phyloP scores from a whole-genome alignment of 169 alveolate species.

The Eimeria falciformis region DNA sequence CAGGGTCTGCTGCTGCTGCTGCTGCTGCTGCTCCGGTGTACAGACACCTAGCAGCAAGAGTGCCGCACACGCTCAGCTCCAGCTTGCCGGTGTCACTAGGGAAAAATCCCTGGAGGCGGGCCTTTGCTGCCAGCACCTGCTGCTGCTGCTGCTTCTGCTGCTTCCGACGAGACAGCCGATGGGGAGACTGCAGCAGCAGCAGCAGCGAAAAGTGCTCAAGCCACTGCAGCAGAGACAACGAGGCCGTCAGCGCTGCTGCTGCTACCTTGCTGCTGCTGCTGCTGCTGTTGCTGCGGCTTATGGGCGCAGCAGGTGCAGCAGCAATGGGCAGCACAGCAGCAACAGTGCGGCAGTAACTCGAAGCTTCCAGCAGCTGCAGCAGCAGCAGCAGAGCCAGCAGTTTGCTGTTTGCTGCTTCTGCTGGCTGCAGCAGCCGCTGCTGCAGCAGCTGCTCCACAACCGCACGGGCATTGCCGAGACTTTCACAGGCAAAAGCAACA shows the following conservation, averaged over 20 bases:
- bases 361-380: constrained; percentile 34
- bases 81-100: neutral
- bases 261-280: constrained; percentile 19
- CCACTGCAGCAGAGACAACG: constrained; percentile 11
- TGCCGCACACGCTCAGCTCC: constrained; percentile 34
- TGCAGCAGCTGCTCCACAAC: constrained; percentile 51
- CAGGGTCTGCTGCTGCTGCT: constrained; percentile 8
- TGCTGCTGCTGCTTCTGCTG: constrained; percentile 57
- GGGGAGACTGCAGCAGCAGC: constrained; percentile 38
- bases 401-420: neutral
- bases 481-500: constrained; percentile 31
- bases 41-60: constrained; percentile 28
- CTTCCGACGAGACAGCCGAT: constrained; percentile 36
- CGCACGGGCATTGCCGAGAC: constrained; percentile 31
- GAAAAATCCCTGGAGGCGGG: constrained; percentile 8
- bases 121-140: constrained; percentile 5
- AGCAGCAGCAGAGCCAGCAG: constrained; percentile 42
- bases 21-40: constrained; percentile 32
- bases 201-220: neutral
- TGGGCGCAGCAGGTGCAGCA: neutral
- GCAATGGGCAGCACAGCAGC: constrained; percentile 40
- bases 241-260: constrained; percentile 6
- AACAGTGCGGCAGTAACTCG: constrained; percentile 18
- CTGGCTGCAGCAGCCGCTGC: constrained; percentile 44
- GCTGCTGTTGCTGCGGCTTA: constrained; percentile 7